These are phyloP conservation scores for Aegle marmelos DNA, from an alignment of 345 rosid genomes.

Conservation along the genomic window DNA sequence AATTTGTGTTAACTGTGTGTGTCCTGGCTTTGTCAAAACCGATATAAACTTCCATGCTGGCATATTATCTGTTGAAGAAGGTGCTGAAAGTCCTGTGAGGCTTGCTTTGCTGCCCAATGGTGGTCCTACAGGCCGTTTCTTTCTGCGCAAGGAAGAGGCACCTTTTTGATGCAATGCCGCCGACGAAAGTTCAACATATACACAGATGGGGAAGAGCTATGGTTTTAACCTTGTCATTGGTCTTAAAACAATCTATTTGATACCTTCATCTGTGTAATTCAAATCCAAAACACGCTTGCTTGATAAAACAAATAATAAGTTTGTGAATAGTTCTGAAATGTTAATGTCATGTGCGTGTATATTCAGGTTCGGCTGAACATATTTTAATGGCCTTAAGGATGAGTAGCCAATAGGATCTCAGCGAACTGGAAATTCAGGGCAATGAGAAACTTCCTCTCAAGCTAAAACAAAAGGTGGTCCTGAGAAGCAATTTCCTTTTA, in stretches of 20 bases:
- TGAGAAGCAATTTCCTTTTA: not conserved
- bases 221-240: not conserved
- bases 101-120: constrained; percentile 32
- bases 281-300: too few species aligned
- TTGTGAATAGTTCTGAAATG: not conserved
- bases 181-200: not conserved
- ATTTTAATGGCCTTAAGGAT: not conserved
- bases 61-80: constrained; percentile 21
- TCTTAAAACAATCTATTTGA: not conserved
- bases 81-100: constrained; percentile 27
- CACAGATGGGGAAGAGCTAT: not conserved
- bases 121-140: constrained; percentile 38
- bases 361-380: not conserved
- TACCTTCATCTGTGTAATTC: not conserved
- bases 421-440: not conserved
- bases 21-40: constrained; percentile 51
- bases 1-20: constrained; percentile 39
- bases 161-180: not conserved
- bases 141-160: constrained; percentile 1
- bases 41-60: constrained; percentile 31
- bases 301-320: not conserved
- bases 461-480: not conserved
- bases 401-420: not conserved
- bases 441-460: not conserved
- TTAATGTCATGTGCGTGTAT: not conserved